Evolutionary conservation across 1,284 basidiomycete genomes (phyloP).

Genomic region (Marasmius sp.): DNA sequence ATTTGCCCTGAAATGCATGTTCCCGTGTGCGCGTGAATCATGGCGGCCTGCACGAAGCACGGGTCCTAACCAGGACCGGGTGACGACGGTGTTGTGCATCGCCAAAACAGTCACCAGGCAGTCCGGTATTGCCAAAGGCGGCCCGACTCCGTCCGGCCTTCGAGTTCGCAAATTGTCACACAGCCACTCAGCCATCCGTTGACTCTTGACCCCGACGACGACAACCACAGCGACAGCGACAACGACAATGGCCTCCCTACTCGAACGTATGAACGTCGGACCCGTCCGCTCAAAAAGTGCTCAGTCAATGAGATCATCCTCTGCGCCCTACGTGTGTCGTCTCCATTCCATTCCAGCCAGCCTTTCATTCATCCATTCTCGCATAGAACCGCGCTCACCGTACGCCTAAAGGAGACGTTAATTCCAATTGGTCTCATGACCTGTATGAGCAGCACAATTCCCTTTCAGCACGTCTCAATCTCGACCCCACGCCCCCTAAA

Average conservation of each 20-base stretch:
- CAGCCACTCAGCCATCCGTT: neutral
- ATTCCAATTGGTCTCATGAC: slow-evolving; percentile 73
- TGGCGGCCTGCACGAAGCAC: too few relatives aligned
- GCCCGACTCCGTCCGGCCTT: too few relatives aligned
- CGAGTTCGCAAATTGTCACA: neutral
- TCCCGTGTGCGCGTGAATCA: too few relatives aligned
- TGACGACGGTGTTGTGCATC: too few relatives aligned
- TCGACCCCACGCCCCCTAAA: slow-evolving; percentile 38
- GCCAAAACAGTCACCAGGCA: too few relatives aligned
- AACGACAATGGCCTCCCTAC: slow-evolving; percentile 56
- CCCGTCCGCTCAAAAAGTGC: slow-evolving; percentile 58
- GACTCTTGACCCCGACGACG: neutral
- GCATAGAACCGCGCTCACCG: slow-evolving; percentile 48
- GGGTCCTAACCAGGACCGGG: too few relatives aligned
- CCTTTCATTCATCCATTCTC: slow-evolving; percentile 10
- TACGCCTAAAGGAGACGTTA: slow-evolving; percentile 64
- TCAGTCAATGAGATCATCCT: slow-evolving; percentile 38
- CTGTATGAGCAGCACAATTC: slow-evolving; percentile 64
- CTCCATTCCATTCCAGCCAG: slow-evolving; percentile 21
- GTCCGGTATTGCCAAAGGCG: too few relatives aligned
- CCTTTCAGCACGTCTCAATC: slow-evolving; percentile 58
- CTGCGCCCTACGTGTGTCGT: slow-evolving; percentile 68
- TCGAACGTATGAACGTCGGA: slow-evolving; percentile 67
- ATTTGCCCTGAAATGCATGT: too few relatives aligned
- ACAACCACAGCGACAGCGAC: neutral